Conservation (phyloP, 164 flowering plant genomes). For the Tinospora cordifolia region DNA sequence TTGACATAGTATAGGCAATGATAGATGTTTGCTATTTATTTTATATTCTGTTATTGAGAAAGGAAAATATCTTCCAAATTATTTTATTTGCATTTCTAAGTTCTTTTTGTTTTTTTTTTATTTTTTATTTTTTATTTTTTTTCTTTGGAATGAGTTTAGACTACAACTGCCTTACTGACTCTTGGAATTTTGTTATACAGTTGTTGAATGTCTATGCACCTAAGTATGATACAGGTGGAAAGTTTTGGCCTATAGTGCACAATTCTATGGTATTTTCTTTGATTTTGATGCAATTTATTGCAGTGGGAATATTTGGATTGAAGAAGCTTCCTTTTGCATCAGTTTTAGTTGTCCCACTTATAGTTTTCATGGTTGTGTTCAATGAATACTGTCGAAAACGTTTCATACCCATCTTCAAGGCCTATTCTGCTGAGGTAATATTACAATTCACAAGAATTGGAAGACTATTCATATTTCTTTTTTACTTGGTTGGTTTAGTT, state of each 20-base stretch:
- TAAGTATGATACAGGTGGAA: slow-evolving; percentile 74
- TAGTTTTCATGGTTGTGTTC: slow-evolving; percentile 65
- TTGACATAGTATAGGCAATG: background rate
- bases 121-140: too few relatives aligned
- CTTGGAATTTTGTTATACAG: slow-evolving; percentile 32
- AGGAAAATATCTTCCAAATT: background rate
- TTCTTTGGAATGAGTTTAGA: background rate
- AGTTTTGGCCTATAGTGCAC: slow-evolving; percentile 87
- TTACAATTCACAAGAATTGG: background rate
- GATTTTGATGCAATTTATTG: slow-evolving; percentile 76
- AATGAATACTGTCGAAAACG: slow-evolving; percentile 76
- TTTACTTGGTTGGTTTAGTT: background rate
- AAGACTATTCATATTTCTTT: background rate
- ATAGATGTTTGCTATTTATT: background rate
- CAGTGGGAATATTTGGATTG: slow-evolving; percentile 79
- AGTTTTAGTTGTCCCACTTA: slow-evolving; percentile 59
- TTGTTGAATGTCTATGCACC: slow-evolving; percentile 68
- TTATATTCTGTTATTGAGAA: background rate
- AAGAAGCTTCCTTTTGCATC: slow-evolving; percentile 84
- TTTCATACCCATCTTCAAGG: slow-evolving; percentile 63
- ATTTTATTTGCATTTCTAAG: background rate
- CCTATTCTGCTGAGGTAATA: slow-evolving; percentile 73
- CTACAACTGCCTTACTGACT: background rate
- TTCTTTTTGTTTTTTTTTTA: too few relatives aligned
- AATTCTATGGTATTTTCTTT: slow-evolving; percentile 64